phyloP scores from a whole-genome alignment of 441 rosid species.

The Adansonia grandidieri region DNA sequence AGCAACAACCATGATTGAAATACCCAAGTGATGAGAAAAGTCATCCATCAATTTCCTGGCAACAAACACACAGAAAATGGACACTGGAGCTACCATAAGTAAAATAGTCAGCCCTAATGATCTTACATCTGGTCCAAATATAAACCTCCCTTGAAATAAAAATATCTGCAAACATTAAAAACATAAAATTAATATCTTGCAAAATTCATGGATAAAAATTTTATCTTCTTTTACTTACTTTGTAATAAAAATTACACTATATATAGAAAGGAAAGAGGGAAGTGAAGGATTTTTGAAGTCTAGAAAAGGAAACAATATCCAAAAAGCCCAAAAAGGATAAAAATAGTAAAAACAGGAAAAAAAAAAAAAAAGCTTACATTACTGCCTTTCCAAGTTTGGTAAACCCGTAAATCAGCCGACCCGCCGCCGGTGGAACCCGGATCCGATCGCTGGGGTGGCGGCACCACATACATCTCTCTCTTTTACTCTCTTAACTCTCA shows the following conservation, averaged over 20 bases:
- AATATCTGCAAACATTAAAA: slow-evolving; percentile 53
- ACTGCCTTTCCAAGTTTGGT: slow-evolving; percentile 80
- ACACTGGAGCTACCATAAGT: slow-evolving; percentile 60
- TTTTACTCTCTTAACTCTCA: slow-evolving; percentile 21
- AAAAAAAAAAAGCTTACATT: slow-evolving; percentile 48
- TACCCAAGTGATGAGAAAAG: too few relatives aligned
- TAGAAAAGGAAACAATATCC: neutral
- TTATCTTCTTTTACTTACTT: neutral
- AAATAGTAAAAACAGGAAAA: neutral
- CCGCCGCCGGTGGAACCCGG: slow-evolving; percentile 48
- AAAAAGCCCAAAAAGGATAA: neutral
- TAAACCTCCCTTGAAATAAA: slow-evolving; percentile 67
- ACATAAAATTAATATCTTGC: neutral
- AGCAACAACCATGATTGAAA: slow-evolving; percentile 33
- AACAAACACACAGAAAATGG: slow-evolving; percentile 12
- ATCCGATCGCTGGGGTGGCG: slow-evolving; percentile 74
- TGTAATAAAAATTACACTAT: slow-evolving; percentile 33
- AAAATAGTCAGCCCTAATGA: slow-evolving; percentile 64
- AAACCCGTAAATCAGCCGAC: slow-evolving; percentile 55
- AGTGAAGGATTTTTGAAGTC: slow-evolving; percentile 21
- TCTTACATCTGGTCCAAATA: slow-evolving; percentile 83
- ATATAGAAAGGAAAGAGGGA: neutral
- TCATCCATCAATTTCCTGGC: too few relatives aligned
- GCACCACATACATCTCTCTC: slow-evolving; percentile 68
- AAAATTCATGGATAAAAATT: neutral